A percentile compares a stretch with the other conserved stretches of the same genome.
Conservation (phyloP, 2,329 filamentous ascomycete species). For the Aspergillus pseudoviridinutans region DNA sequence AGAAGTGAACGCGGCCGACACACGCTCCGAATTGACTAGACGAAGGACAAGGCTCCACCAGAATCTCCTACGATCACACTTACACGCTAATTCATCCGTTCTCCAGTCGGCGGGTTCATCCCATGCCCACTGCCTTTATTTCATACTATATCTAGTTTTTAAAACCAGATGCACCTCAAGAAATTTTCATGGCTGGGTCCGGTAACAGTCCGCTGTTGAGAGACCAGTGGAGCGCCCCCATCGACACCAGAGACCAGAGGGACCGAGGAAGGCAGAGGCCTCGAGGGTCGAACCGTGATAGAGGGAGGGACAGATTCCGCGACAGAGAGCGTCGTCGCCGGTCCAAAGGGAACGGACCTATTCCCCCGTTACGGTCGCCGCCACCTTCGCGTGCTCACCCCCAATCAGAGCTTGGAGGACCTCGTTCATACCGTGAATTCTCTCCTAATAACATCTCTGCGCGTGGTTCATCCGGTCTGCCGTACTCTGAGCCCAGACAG, state of each 20-base stretch:
- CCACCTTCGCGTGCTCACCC: conserved; percentile 30
- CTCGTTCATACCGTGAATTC: conserved; percentile 27
- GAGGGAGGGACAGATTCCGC: conserved; percentile 39
- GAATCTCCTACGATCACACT: conserved; percentile 19
- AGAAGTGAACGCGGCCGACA: conserved; percentile 25
- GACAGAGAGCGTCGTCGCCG: conserved; percentile 35
- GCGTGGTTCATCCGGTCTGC: conserved; percentile 25
- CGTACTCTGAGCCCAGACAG: conserved; percentile 16
- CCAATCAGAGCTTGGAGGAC: conserved; percentile 28
- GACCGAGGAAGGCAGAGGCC: conserved; percentile 35
- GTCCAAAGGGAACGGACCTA: conserved; percentile 32
- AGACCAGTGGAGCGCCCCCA: conserved; percentile 48
- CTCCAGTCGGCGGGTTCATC: conserved; percentile 9
- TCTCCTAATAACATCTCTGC: conserved; percentile 22
- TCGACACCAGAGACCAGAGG: conserved; percentile 36
- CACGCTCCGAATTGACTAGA: conserved; percentile 14
- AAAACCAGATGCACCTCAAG: conserved; percentile 40
- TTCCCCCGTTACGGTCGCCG: conserved; percentile 40
- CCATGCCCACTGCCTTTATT: conserved; percentile 10
- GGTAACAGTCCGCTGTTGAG: conserved; percentile 48
- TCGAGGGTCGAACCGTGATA: conserved; percentile 39
- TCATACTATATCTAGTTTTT: conserved; percentile 4
- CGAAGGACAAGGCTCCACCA: conserved; percentile 15
- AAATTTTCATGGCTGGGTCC: conserved; percentile 48
- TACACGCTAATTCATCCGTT: conserved; percentile 12